Percentiles rank a stretch among this genome's conserved stretches.
phyloP scores from a whole-genome alignment of 208 protist genomes.

The Crithidia sp. region DNA sequence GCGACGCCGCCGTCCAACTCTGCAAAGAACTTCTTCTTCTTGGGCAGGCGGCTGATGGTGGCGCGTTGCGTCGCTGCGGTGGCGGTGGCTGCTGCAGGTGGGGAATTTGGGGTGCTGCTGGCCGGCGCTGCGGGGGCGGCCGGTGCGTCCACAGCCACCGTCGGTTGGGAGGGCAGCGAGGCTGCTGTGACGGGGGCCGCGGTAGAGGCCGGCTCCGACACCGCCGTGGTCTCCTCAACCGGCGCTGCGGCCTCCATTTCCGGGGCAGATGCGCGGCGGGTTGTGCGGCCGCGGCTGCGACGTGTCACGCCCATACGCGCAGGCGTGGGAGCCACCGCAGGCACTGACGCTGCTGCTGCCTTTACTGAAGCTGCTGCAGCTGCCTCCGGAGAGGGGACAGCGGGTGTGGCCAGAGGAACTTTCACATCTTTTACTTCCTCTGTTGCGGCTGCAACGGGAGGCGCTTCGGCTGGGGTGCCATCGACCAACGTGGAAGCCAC shows the following conservation, averaged over 20 bases:
- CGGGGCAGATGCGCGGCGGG: not conserved
- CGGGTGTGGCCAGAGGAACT: too few relatives aligned
- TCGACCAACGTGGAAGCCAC: too few relatives aligned
- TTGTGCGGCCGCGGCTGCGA: not conserved
- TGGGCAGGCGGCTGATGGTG: slow-evolving; percentile 28
- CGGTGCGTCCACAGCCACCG: too few relatives aligned
- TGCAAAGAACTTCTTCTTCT: slow-evolving; percentile 27
- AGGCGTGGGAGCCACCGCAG: not conserved
- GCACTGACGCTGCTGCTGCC: not conserved
- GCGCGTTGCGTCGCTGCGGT: slow-evolving; percentile 1
- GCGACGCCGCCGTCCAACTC: slow-evolving; percentile 5
- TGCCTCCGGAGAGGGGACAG: too few relatives aligned
- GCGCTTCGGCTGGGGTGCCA: too few relatives aligned
- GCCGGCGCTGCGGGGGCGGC: not conserved
- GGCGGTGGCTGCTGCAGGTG: not conserved
- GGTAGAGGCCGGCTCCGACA: too few relatives aligned
- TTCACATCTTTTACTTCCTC: not conserved
- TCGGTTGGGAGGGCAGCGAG: too few relatives aligned
- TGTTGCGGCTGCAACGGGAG: not conserved
- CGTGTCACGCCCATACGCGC: not conserved
- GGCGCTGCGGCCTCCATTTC: not conserved
- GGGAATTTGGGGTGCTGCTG: not conserved
- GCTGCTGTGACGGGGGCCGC: too few relatives aligned
- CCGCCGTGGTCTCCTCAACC: too few relatives aligned
- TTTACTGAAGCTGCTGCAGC: too few relatives aligned